Base-by-base conservation (phyloP, 139 green algal species). In the Volvox reticuliferus region DNA sequence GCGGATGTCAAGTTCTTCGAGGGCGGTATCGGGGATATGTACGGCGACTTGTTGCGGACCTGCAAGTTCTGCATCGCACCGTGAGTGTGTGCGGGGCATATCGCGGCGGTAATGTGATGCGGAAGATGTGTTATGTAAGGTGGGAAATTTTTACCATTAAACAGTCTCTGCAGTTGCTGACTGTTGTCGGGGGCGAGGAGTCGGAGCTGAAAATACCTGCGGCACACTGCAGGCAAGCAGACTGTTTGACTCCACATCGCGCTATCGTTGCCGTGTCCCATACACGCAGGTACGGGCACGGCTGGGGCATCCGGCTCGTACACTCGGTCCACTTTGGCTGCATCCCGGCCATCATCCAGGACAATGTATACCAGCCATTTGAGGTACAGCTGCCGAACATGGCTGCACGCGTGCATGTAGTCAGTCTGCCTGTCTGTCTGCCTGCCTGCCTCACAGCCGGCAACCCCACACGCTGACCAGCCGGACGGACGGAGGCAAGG, bases 61-160 rank as follows among this genome's bases (percentile, higher is more conserved):
- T 93, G 87, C 84, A 93, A 92, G 86, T 96, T 96, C 90, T 96
- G 93, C 91, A 68, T 95, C 61, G 85, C 91, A 17, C 92, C 92
- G 22, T 89, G 44, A 89, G 85, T 61, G 36, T 32, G 20, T 55
- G 44, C 9, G 44, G 9, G 44, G 5, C 44, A 9, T 55, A 55
- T 55, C 44, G 44, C 44, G 5, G 44, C 9, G 5, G 44, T 55
- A 5, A 55, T 9, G 44, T 55, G 44, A 55, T 55, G 44, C 44
- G 44, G 9, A 55, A 55, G 9, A 55, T 9, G 44, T 5, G 9
- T 55, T 9, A 55, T 55, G 44, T 5, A 55, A 14, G 9, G 44
- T 55, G 44, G 44, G 9, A 9, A 55, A 14, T 55, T 55, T 55
- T 55, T 9, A 55, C 5, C 44, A 55, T 9, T 55, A 14, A 55